phyloP scores from a whole-genome alignment of 1,139 yeast species.

The Ogataea hybrid region DNA sequence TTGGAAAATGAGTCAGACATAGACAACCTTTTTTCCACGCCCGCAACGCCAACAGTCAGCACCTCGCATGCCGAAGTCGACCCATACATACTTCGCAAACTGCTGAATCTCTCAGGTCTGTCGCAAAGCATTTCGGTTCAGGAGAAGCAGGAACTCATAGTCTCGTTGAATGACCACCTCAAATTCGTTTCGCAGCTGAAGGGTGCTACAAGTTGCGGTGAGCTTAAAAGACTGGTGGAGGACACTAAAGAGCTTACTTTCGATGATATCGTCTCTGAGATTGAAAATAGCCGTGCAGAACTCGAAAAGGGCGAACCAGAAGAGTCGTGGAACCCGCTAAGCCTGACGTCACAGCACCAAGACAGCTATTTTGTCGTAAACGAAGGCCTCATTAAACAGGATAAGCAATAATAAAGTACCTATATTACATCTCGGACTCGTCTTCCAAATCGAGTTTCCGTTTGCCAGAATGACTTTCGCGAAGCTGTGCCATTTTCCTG shows the following conservation, averaged over 20 bases:
- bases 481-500: conserved; percentile 68
- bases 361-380: conserved; percentile 38
- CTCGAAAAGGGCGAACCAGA: conserved; percentile 36
- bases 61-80: conserved; percentile 10
- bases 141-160: conserved; percentile 15
- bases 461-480: conserved; percentile 61
- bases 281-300: conserved; percentile 24
- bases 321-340: conserved; percentile 38
- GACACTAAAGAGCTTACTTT: conserved; percentile 26
- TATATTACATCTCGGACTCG: conserved; percentile 18
- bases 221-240: conserved; percentile 19
- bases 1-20: conserved; percentile 1
- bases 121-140: conserved; percentile 14
- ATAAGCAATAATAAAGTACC: conserved; percentile 19
- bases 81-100: conserved; percentile 16
- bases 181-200: conserved; percentile 26
- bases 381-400: conserved; percentile 38
- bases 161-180: conserved; percentile 27
- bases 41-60: background rate
- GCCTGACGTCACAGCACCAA: conserved; percentile 30
- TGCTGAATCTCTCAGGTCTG: conserved; percentile 31
- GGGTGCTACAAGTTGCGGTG: conserved; percentile 10
- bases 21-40: conserved; percentile 2
- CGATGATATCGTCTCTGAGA: conserved; percentile 28
- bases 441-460: conserved; percentile 51